Percentiles rank a stretch among this genome's conserved stretches.
These are phyloP conservation scores for Thelephora ganbajun DNA, from an alignment of 768 basidiomycete genomes.

Conservation along the genomic window DNA sequence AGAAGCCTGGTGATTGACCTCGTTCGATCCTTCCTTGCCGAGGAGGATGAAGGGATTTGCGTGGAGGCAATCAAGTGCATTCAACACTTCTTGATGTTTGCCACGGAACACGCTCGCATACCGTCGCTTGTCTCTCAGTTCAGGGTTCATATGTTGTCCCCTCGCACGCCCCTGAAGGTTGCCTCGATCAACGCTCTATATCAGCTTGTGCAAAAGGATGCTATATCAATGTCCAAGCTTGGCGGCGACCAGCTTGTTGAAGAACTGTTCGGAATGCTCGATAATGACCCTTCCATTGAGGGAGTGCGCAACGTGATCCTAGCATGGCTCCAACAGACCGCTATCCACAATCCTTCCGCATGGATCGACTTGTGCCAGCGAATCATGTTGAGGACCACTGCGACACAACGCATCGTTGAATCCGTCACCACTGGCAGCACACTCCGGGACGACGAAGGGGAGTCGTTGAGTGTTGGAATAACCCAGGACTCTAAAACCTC, in stretches of 20 bases:
- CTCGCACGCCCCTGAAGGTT: slow-evolving; percentile 74
- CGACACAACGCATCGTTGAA: slow-evolving; percentile 60
- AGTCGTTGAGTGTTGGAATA: slow-evolving; percentile 64
- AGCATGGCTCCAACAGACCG: slow-evolving; percentile 93
- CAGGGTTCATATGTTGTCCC: slow-evolving; percentile 64
- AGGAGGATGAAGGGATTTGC: slow-evolving; percentile 76
- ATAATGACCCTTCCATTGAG: slow-evolving; percentile 87
- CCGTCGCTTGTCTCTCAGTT: slow-evolving; percentile 71
- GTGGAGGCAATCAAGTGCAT: slow-evolving; percentile 94
- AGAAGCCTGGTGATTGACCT: slow-evolving; percentile 74
- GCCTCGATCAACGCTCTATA: slow-evolving; percentile 94
- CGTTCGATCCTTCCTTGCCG: slow-evolving; percentile 71
- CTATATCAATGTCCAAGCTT: slow-evolving; percentile 77
- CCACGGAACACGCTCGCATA: slow-evolving; percentile 70
- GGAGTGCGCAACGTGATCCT: slow-evolving; percentile 88
- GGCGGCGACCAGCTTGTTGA: slow-evolving; percentile 92
- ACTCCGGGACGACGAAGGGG: slow-evolving; percentile 81
- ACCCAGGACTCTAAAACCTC: slow-evolving; percentile 25
- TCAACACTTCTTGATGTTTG: slow-evolving; percentile 95
- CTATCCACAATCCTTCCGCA: slow-evolving; percentile 81
- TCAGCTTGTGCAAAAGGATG: slow-evolving; percentile 94
- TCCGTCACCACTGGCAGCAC: slow-evolving; percentile 37
- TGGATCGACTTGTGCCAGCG: slow-evolving; percentile 98
- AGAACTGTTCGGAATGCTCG: slow-evolving; percentile 88
- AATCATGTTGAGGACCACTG: slow-evolving; percentile 91